Conservation (phyloP, 139 green algal genomes). For the Edaphochlamys debaryana region DNA sequence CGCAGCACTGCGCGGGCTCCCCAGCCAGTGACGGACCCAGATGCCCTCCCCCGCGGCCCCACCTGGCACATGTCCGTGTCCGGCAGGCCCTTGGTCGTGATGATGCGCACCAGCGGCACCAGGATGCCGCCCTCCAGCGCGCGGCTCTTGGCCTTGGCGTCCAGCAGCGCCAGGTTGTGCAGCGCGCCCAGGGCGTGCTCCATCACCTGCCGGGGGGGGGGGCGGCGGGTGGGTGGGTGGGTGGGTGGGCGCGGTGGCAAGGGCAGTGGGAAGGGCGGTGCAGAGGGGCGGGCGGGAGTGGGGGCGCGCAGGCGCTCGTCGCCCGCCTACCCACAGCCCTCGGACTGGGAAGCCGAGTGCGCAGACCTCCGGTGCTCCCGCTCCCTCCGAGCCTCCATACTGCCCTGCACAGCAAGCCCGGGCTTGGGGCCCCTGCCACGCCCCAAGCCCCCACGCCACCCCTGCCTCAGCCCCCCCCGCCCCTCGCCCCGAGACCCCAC, state of each 20-base stretch:
- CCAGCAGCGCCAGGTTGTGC: slow-evolving; percentile 54
- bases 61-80: slow-evolving; percentile 23
- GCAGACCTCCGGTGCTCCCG: too few relatives aligned
- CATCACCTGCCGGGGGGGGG: slow-evolving; percentile 1
- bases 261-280: neutral
- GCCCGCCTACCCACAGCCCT: too few relatives aligned
- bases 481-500: neutral
- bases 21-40: too few relatives aligned
- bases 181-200: slow-evolving; percentile 52
- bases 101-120: slow-evolving; percentile 20
- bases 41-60: too few relatives aligned
- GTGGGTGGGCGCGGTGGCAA: neutral
- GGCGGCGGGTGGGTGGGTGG: neutral
- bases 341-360: too few relatives aligned
- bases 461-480: neutral
- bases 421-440: too few relatives aligned
- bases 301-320: too few relatives aligned
- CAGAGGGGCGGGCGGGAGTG: too few relatives aligned
- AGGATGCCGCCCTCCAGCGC: slow-evolving; percentile 37
- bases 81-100: slow-evolving; percentile 4
- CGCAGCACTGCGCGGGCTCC: too few relatives aligned
- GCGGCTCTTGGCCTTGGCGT: slow-evolving; percentile 36
- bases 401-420: too few relatives aligned
- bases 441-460: too few relatives aligned
- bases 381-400: too few relatives aligned